These are phyloP conservation scores for Coprinopsis marcescibilis DNA, from an alignment of 768 basidiomycete genomes.

Conservation along the genomic window DNA sequence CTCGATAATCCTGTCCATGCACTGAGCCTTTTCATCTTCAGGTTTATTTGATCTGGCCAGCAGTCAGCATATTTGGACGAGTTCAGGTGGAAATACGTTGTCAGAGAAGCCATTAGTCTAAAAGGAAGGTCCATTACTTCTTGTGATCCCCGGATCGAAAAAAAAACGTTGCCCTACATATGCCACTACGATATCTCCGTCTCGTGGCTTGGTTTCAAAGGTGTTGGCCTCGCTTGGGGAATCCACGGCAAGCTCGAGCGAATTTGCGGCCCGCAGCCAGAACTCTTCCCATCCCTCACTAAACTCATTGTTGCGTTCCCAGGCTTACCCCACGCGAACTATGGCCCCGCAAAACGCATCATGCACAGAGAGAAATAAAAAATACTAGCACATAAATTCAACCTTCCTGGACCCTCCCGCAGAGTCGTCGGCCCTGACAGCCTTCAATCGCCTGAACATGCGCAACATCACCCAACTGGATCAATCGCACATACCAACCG, in stretches of 20 bases:
- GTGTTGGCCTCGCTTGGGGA: constrained; percentile 42
- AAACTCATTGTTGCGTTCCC: too few relatives aligned
- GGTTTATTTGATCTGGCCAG: constrained; percentile 49
- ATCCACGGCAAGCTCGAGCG: constrained; percentile 48
- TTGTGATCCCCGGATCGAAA: constrained; percentile 1
- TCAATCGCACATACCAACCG: too few relatives aligned
- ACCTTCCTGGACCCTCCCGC: too few relatives aligned
- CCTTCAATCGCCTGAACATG: too few relatives aligned
- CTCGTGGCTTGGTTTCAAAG: constrained; percentile 37
- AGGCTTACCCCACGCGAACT: too few relatives aligned
- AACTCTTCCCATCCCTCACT: too few relatives aligned
- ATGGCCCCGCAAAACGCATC: too few relatives aligned
- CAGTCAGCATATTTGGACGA: constrained; percentile 64
- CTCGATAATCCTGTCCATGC: constrained; percentile 64
- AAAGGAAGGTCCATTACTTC: not conserved
- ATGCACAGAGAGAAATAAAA: too few relatives aligned
- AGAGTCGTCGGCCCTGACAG: too few relatives aligned
- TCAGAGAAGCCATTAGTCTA: constrained; percentile 54
- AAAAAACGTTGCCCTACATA: constrained; percentile 37
- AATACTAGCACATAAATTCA: too few relatives aligned
- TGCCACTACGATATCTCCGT: constrained; percentile 48
- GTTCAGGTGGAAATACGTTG: constrained; percentile 65
- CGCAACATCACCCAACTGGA: too few relatives aligned
- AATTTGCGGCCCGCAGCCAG: constrained; percentile 35
- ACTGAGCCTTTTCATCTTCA: constrained; percentile 60